Evolutionary conservation across 805 yeast species (phyloP).

Genomic region (Kodamaea leandrae): DNA sequence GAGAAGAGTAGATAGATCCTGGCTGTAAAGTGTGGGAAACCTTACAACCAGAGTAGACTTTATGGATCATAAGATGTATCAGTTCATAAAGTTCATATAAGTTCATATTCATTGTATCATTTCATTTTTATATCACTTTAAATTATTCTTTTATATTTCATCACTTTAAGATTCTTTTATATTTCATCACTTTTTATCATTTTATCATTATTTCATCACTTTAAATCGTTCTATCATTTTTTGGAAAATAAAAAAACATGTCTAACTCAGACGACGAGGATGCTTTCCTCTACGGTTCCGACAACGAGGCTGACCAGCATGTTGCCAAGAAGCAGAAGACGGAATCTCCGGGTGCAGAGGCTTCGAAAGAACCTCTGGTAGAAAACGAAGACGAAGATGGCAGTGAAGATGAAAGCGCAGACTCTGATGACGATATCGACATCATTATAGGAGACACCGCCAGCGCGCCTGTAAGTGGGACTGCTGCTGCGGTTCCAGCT

Average conservation of each 20-base stretch:
- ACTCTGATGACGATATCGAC: constrained; percentile 71
- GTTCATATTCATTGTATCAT: too few species aligned
- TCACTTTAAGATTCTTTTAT: too few species aligned
- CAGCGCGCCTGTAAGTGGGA: constrained; percentile 12
- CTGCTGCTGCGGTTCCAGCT: constrained; percentile 26
- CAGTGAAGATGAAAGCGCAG: constrained; percentile 32
- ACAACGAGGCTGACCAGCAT: constrained; percentile 30
- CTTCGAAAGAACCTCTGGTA: constrained; percentile 8
- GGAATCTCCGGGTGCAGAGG: constrained; percentile 18
- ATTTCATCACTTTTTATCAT: too few species aligned
- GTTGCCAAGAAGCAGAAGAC: constrained; percentile 32
- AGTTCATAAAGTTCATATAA: too few species aligned
- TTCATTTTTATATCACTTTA: too few species aligned
- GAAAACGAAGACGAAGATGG: constrained; percentile 21
- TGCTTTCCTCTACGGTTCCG: constrained; percentile 64
- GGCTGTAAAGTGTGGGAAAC: neutral
- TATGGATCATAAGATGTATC: too few species aligned
- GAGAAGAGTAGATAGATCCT: neutral
- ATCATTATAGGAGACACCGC: constrained; percentile 60
- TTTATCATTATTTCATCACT: too few species aligned
- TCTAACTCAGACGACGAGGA: constrained; percentile 56
- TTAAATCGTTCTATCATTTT: neutral
- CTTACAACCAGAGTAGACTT: too few species aligned
- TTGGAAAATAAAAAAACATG: constrained; percentile 11
- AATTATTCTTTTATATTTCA: too few species aligned